Base-by-base conservation (phyloP, 2,329 filamentous ascomycete species). In the Aspergillus novofumigatus region DNA sequence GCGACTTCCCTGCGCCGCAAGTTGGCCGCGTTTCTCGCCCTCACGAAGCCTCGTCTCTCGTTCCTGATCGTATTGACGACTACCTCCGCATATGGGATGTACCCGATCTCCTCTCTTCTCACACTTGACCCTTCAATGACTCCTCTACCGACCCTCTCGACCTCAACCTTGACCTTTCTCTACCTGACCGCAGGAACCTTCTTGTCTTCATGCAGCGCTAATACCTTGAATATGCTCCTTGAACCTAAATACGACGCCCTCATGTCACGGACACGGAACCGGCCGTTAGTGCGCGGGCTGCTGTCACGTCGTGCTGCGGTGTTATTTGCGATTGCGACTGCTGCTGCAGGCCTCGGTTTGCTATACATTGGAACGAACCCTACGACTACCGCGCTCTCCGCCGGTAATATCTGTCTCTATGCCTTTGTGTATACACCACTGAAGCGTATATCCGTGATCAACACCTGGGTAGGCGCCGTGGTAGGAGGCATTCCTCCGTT, bases 141-240 rank as follows among this genome's bases (percentile, higher is more conserved):
- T 38, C 73, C 73, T 54, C 72, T 77, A 23, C 75, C 75, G 21
- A 91, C 94, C 0, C 82, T 97, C 53, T 79, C 77, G 2, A 78
- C 77, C 21, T 95, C 90, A 59, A 91, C 94, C 2, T 81, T 97
- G 54, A 99, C 94, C 8, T 87, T 97, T 20, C 81, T 95, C 52
- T 97, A 96, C 79, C 86, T 99, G 52, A 96, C 93, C 0, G 86
- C 86, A 3, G 93, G 94, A 58, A 97, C 94, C 0, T 86, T 92
- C 4, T 82, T 97, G 21, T 94, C 91, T 72, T 90, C 86, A n/a
- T 91, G 92, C 47, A 91, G 89, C 58, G 94, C 94, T 47, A 99
- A 99, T 72, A 86, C 94, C 1, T 81, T 97, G 63, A 99, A 99
- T 75, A 99, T 99, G 94, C 86, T 97, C 57, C 92, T 97, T 75